Percentiles rank a stretch among this genome's conserved stretches.
These are phyloP conservation scores for Globisporangium camurandrum DNA, from an alignment of 352 stramenopile species.

Conservation along the genomic window DNA sequence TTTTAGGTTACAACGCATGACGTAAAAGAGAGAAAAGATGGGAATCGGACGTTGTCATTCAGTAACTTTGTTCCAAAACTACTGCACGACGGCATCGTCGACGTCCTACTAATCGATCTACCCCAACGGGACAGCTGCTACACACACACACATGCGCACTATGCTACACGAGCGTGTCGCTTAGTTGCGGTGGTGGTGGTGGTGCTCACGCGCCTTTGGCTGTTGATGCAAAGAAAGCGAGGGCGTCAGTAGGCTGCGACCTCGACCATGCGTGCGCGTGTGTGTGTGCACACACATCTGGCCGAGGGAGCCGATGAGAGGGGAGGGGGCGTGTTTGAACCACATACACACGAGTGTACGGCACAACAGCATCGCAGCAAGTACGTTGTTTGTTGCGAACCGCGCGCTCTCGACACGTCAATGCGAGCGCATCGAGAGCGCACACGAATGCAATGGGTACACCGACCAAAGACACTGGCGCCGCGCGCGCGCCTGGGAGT, in stretches of 20 bases:
- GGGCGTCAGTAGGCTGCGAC: slow-evolving; percentile 23
- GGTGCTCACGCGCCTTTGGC: slow-evolving; percentile 62
- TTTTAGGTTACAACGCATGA: slow-evolving; percentile 28
- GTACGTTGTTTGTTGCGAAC: too few species aligned
- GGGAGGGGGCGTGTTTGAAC: background rate
- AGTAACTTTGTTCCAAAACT: too few species aligned
- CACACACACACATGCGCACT: too few species aligned
- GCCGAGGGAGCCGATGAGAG: slow-evolving; percentile 45
- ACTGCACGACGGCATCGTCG: too few species aligned
- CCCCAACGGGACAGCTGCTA: too few species aligned
- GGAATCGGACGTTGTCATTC: background rate
- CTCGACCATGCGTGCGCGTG: slow-evolving; percentile 19
- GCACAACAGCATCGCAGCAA: too few species aligned
- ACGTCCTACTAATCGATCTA: too few species aligned
- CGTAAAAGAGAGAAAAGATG: background rate
- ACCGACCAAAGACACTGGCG: slow-evolving; percentile 40
- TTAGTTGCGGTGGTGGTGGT: slow-evolving; percentile 85
- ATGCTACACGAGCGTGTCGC: slow-evolving; percentile 9
- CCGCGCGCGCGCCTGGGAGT: slow-evolving; percentile 5
- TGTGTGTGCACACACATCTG: slow-evolving; percentile 11
- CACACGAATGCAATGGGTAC: slow-evolving; percentile 48
- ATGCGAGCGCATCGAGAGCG: slow-evolving; percentile 8
- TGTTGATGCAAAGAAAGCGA: slow-evolving; percentile 21
- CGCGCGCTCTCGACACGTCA: too few species aligned
- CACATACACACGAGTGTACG: too few species aligned